Conservation (phyloP, 768 basidiomycete genomes). For the Macrocybe gigantea region DNA sequence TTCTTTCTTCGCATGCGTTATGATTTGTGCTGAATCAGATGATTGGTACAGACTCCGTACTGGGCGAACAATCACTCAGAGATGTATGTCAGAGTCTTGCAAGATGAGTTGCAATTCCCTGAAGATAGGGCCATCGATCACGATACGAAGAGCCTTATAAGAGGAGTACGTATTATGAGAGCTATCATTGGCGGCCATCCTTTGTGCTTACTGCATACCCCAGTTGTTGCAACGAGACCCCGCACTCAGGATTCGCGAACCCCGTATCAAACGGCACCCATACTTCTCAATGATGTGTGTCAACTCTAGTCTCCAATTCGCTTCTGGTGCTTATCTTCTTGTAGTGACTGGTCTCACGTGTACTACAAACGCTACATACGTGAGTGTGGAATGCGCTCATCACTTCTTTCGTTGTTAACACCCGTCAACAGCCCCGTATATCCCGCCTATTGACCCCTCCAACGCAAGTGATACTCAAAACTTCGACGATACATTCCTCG, state of each 20-base stretch:
- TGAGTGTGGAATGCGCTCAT: slow-evolving; percentile 28
- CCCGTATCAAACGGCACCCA: slow-evolving; percentile 88
- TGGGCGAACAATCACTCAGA: slow-evolving; percentile 91
- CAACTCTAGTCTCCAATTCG: slow-evolving; percentile 2
- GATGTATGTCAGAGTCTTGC: slow-evolving; percentile 91
- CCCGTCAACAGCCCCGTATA: slow-evolving; percentile 68
- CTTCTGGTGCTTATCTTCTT: slow-evolving; percentile 10
- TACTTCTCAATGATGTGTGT: slow-evolving; percentile 94
- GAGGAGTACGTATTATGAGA: slow-evolving; percentile 62
- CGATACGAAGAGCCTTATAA: slow-evolving; percentile 91
- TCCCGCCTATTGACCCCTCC: slow-evolving; percentile 83
- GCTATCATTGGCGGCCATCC: slow-evolving; percentile 3
- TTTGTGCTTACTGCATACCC: slow-evolving; percentile 5
- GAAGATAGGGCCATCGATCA: slow-evolving; percentile 91
- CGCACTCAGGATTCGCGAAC: slow-evolving; percentile 84
- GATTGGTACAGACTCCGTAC: slow-evolving; percentile 67
- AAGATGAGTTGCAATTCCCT: slow-evolving; percentile 86
- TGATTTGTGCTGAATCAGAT: slow-evolving; percentile 3
- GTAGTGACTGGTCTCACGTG: slow-evolving; percentile 90
- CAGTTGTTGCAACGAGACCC: slow-evolving; percentile 94
- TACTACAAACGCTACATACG: slow-evolving; percentile 93
- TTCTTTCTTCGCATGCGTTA: slow-evolving; percentile 6
- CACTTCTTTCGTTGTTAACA: neutral
- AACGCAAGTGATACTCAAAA: slow-evolving; percentile 96
- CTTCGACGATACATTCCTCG: slow-evolving; percentile 95